Conservation (phyloP, 345 rosid genomes). For the Draba incana region DNA sequence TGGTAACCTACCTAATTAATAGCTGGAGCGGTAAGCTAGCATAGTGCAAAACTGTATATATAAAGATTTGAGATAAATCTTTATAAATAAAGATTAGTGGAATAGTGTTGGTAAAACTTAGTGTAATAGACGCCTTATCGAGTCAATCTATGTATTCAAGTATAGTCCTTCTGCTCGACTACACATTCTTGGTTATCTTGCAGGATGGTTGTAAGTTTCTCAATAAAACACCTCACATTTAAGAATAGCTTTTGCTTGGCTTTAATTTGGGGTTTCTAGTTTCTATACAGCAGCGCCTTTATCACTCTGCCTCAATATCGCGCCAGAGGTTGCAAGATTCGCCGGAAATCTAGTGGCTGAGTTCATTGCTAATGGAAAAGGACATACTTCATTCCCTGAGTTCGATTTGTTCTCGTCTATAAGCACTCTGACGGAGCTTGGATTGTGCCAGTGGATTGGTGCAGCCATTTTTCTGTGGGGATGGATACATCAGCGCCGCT, state of each 20-base stretch:
- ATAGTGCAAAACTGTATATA: too few relatives aligned
- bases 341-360: conserved; percentile 43
- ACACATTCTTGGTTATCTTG: conserved; percentile 64
- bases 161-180: conserved; percentile 70
- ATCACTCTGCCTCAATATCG: conserved; percentile 57
- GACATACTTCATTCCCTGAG: conserved; percentile 36
- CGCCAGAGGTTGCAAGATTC: conserved; percentile 52
- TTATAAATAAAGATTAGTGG: too few relatives aligned
- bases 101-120: too few relatives aligned
- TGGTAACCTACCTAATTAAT: too few relatives aligned
- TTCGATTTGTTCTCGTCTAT: conserved; percentile 47
- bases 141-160: conserved; percentile 57
- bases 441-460: conserved; percentile 66
- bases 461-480: conserved; percentile 68
- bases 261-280: conserved; percentile 40
- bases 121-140: conserved; percentile 73
- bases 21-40: too few relatives aligned
- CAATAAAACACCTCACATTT: not conserved
- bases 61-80: too few relatives aligned
- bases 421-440: conserved; percentile 54
- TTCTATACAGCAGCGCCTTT: conserved; percentile 63
- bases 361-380: conserved; percentile 53
- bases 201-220: conserved; percentile 65
- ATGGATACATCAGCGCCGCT: conserved; percentile 67
- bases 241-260: not conserved